Conservation (phyloP, 1,284 basidiomycete species). For the Ustilago xerochloae region DNA sequence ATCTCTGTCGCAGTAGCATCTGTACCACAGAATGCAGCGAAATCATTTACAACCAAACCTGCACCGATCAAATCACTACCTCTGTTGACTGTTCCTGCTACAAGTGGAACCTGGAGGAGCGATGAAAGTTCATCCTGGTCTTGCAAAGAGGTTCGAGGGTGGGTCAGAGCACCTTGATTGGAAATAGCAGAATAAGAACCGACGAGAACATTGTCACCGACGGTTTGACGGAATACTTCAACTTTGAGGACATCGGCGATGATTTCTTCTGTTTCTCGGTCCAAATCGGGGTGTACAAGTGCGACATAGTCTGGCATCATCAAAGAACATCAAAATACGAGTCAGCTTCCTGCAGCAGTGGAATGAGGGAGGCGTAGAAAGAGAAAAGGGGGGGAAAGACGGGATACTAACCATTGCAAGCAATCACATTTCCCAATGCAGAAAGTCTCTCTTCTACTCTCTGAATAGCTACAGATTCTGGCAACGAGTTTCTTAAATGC, state of each 20-base stretch:
- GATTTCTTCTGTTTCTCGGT: conserved; percentile 99
- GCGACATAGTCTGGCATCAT: conserved; percentile 58
- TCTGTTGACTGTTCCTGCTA: conserved; percentile 97
- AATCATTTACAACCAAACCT: conserved; percentile 97
- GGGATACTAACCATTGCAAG: conserved; percentile 89
- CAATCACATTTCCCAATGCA: conserved; percentile 97
- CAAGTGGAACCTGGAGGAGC: conserved; percentile 91
- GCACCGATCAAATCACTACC: conserved; percentile 98
- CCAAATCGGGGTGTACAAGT: conserved; percentile 80
- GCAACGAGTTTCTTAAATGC: conserved; percentile 95
- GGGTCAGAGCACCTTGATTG: conserved; percentile 96
- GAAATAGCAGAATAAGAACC: conserved; percentile 94
- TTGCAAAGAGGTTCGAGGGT: conserved; percentile 94
- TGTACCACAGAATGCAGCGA: conserved; percentile 83
- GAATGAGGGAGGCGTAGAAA: too few relatives aligned
- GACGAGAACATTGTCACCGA: conserved; percentile 95
- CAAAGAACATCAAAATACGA: not conserved
- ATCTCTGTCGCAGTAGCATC: conserved; percentile 92
- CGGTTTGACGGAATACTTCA: conserved; percentile 97
- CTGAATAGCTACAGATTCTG: conserved; percentile 90
- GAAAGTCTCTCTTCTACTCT: conserved; percentile 95
- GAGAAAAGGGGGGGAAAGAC: not conserved
- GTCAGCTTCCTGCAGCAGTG: too few relatives aligned
- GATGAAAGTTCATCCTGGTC: conserved; percentile 98
- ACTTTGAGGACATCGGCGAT: conserved; percentile 99